These are phyloP conservation scores for Salix dunnii DNA, from an alignment of 345 rosid genomes.

Conservation along the genomic window DNA sequence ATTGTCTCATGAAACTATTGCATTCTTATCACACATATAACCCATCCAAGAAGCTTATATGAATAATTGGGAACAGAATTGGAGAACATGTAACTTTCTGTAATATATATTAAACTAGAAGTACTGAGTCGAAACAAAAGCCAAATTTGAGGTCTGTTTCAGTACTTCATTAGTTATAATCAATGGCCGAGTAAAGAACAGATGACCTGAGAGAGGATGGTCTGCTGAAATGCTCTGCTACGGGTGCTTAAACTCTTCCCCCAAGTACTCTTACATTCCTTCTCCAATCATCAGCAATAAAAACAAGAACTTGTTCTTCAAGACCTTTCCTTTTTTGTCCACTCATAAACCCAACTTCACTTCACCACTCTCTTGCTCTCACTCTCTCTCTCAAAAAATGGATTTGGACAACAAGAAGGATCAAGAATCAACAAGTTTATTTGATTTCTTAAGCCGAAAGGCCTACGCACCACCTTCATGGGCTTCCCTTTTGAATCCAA, in stretches of 20 bases:
- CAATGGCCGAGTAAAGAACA: neutral
- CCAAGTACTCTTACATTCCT: neutral
- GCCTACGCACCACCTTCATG: constrained; percentile 64
- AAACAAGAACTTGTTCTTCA: neutral
- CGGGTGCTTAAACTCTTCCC: neutral
- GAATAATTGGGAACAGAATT: too few species aligned
- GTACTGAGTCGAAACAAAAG: too few species aligned
- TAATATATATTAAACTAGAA: too few species aligned
- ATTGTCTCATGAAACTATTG: too few species aligned
- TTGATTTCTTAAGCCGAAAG: constrained; percentile 49
- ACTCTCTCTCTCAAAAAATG: neutral
- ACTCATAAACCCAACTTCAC: neutral
- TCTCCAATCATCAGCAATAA: neutral
- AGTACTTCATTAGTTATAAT: neutral
- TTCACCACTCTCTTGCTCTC: neutral
- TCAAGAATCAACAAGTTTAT: neutral
- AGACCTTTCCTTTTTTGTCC: neutral
- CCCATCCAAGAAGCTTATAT: too few species aligned
- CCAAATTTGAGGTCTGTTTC: too few species aligned
- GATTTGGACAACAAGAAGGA: neutral
- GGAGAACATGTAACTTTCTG: too few species aligned
- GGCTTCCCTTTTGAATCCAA: constrained; percentile 65
- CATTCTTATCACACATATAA: too few species aligned
- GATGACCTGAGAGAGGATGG: neutral
- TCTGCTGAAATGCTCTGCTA: neutral